Evolutionary conservation across 345 rosid species (phyloP).

Genomic region (Raphanus sativus): DNA sequence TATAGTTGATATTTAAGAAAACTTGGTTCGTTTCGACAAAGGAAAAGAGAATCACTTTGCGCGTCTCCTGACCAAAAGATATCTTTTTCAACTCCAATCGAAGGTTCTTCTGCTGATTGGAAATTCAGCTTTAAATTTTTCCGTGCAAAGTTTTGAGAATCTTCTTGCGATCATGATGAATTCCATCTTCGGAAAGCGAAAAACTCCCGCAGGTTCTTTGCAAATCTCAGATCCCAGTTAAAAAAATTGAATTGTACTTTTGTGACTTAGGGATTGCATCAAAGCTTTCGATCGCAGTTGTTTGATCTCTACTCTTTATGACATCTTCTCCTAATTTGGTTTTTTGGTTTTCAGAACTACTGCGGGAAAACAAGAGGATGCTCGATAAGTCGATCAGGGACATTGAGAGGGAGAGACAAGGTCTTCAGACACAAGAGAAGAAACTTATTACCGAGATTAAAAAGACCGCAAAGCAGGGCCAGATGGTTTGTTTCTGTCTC

Average conservation of each 20-base stretch:
- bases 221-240: neutral
- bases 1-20: too few relatives aligned
- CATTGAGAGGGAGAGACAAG: slow-evolving; percentile 95
- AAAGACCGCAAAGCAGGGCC: slow-evolving; percentile 95
- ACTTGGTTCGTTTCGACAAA: too few relatives aligned
- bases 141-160: neutral
- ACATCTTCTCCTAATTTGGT: neutral
- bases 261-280: neutral
- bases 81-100: too few relatives aligned
- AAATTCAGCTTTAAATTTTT: too few relatives aligned
- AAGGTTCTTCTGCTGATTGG: too few relatives aligned
- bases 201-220: slow-evolving; percentile 37
- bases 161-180: slow-evolving; percentile 25
- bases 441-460: slow-evolving; percentile 85
- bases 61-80: too few relatives aligned
- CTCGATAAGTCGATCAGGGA: slow-evolving; percentile 93
- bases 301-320: neutral
- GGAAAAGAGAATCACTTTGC: too few relatives aligned
- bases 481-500: slow-evolving; percentile 57
- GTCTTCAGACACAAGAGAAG: slow-evolving; percentile 87
- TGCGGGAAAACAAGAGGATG: slow-evolving; percentile 96
- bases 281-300: neutral
- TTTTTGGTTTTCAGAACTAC: slow-evolving; percentile 55
- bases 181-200: slow-evolving; percentile 40
- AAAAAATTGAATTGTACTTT: neutral